Evolutionary conservation across 257 asterid species (phyloP).

Genomic region (Przewalskia tangutica): DNA sequence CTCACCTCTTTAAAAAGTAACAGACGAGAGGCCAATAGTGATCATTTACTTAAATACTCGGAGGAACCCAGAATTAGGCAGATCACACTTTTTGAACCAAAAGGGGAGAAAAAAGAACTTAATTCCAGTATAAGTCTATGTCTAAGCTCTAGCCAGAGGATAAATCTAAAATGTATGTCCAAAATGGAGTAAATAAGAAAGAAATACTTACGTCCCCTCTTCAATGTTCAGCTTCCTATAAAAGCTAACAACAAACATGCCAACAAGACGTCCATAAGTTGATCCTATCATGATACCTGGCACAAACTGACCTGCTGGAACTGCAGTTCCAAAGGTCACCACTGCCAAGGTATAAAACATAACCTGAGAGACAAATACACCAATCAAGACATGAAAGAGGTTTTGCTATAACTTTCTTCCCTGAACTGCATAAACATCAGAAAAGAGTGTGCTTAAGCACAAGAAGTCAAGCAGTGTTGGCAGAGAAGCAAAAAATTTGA

Average conservation of each 20-base stretch:
- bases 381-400: background rate
- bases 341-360: slow-evolving; percentile 97
- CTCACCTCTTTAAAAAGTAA: background rate
- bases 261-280: slow-evolving; percentile 96
- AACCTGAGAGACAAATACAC: slow-evolving; percentile 37
- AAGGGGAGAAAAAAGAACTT: background rate
- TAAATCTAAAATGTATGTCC: background rate
- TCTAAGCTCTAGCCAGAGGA: background rate
- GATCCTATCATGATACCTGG: slow-evolving; percentile 99
- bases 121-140: background rate
- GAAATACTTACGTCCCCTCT: slow-evolving; percentile 88
- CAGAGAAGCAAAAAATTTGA: background rate
- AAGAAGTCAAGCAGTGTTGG: background rate
- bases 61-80: background rate
- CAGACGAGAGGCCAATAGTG: background rate
- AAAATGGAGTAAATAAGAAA: slow-evolving; percentile 1
- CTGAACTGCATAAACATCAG: background rate
- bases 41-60: background rate
- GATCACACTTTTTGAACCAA: background rate
- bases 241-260: slow-evolving; percentile 93
- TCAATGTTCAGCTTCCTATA: slow-evolving; percentile 73
- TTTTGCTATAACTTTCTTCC: background rate
- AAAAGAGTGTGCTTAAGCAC: background rate
- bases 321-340: slow-evolving; percentile 91
- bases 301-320: slow-evolving; percentile 97